Percentiles rank a stretch among this genome's conserved stretches.
Conservation (phyloP, 208 protist species). For the Novymonas esmeraldas region DNA sequence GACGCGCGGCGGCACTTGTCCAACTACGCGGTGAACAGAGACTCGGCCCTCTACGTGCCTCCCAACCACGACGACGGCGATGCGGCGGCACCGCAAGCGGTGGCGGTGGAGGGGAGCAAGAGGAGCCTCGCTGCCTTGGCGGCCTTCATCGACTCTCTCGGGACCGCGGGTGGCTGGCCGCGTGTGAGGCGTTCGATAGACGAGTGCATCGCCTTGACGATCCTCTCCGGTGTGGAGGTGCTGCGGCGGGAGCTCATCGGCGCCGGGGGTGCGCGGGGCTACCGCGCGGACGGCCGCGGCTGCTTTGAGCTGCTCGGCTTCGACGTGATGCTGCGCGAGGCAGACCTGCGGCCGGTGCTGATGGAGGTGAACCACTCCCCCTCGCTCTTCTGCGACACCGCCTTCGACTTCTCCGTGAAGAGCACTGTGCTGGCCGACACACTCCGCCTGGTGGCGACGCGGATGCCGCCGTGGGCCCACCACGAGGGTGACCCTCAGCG, state of each 20-base stretch:
- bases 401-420: constrained; percentile 85
- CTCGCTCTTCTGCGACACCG: constrained; percentile 83
- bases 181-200: constrained; percentile 61
- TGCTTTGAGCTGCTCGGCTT: constrained; percentile 94
- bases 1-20: constrained; percentile 69
- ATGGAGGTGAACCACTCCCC: constrained; percentile 94
- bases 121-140: constrained; percentile 26
- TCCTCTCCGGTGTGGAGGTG: constrained; percentile 81
- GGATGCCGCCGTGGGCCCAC: constrained; percentile 31
- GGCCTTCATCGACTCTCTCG: constrained; percentile 30
- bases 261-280: constrained; percentile 45
- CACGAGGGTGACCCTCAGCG: not conserved
- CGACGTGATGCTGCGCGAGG: constrained; percentile 76
- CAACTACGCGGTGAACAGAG: constrained; percentile 93
- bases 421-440: constrained; percentile 70
- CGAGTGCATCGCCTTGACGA: constrained; percentile 76
- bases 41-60: constrained; percentile 22
- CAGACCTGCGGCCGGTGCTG: constrained; percentile 59
- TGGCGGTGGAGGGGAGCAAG: constrained; percentile 10
- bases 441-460: constrained; percentile 57
- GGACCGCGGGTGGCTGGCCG: constrained; percentile 38
- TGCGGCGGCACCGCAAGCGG: not conserved
- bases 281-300: constrained; percentile 49
- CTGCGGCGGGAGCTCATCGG: constrained; percentile 78
- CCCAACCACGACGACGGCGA: not conserved